phyloP scores from a whole-genome alignment of 1,284 basidiomycete species.

The Cutaneotrichosporon sp. region DNA sequence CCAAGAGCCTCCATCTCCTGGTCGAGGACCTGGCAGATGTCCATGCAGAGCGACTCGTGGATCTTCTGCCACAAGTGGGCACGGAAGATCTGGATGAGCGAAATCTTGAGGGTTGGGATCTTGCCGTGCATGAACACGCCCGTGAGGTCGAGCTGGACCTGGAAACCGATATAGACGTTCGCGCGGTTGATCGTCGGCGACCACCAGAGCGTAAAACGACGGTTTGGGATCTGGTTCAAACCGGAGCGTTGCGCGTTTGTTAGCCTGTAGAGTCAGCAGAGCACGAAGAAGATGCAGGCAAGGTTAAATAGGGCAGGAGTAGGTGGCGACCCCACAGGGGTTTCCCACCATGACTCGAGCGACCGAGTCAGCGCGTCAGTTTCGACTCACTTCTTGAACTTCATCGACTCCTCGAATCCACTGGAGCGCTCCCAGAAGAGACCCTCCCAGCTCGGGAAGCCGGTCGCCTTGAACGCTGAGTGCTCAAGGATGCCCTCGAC shows the following conservation, averaged over 20 bases:
- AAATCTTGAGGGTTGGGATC: slow-evolving; percentile 96
- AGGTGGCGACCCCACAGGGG: too few relatives aligned
- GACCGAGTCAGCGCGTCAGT: too few relatives aligned
- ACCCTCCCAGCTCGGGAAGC: slow-evolving; percentile 58
- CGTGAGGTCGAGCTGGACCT: slow-evolving; percentile 91
- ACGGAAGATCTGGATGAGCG: slow-evolving; percentile 94
- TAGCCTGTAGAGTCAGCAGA: slow-evolving; percentile 28
- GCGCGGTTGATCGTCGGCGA: slow-evolving; percentile 82
- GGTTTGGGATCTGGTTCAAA: slow-evolving; percentile 82
- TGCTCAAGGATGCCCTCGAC: slow-evolving; percentile 93
- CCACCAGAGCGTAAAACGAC: slow-evolving; percentile 99
- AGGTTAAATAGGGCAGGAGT: background rate
- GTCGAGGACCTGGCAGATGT: slow-evolving; percentile 98
- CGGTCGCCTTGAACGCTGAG: slow-evolving; percentile 96
- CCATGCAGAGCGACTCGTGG: slow-evolving; percentile 86
- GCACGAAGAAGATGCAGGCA: background rate
- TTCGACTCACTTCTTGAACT: slow-evolving; percentile 89
- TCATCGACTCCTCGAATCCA: slow-evolving; percentile 70
- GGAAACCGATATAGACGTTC: slow-evolving; percentile 63
- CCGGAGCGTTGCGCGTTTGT: slow-evolving; percentile 69
- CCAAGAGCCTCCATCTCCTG: slow-evolving; percentile 97
- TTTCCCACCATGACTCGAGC: too few relatives aligned
- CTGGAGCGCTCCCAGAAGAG: slow-evolving; percentile 94
- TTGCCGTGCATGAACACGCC: slow-evolving; percentile 86
- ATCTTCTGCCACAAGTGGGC: slow-evolving; percentile 95